Evolutionary conservation across 208 protist genomes (phyloP).

Genomic region (Trypanosoma avium): DNA sequence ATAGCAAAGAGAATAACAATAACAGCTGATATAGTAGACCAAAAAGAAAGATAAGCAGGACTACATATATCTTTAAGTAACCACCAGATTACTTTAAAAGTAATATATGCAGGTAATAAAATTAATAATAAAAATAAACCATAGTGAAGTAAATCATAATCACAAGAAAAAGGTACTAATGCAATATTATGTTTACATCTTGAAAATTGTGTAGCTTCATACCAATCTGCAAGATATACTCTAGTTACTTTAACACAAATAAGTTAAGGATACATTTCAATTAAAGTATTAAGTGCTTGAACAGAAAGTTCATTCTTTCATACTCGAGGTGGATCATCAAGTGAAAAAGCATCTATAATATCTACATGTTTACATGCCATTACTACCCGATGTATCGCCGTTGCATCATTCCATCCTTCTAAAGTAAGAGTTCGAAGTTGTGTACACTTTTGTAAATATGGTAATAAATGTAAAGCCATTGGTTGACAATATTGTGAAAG

Average conservation of each 20-base stretch:
- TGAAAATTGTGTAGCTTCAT: slow-evolving; percentile 81
- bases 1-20: slow-evolving; percentile 38
- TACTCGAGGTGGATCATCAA: slow-evolving; percentile 63
- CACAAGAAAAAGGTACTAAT: slow-evolving; percentile 75
- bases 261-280: slow-evolving; percentile 91
- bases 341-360: slow-evolving; percentile 75
- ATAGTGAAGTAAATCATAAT: slow-evolving; percentile 70
- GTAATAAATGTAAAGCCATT: slow-evolving; percentile 69
- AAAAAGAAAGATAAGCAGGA: slow-evolving; percentile 66
- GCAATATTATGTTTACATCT: slow-evolving; percentile 90
- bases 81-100: slow-evolving; percentile 38
- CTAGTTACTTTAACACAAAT: slow-evolving; percentile 71
- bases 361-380: slow-evolving; percentile 89
- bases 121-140: slow-evolving; percentile 60
- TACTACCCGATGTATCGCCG: slow-evolving; percentile 79
- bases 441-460: slow-evolving; percentile 58
- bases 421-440: slow-evolving; percentile 69
- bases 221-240: slow-evolving; percentile 75
- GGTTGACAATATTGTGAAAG: slow-evolving; percentile 82
- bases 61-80: slow-evolving; percentile 26
- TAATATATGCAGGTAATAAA: slow-evolving; percentile 47
- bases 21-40: slow-evolving; percentile 62
- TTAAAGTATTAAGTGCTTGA: slow-evolving; percentile 81
- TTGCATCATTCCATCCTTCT: slow-evolving; percentile 86
- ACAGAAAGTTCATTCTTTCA: slow-evolving; percentile 89